A percentile compares a stretch with the other conserved stretches of the same genome.
These are phyloP conservation scores for Zopfochytrium polystomum DNA, from an alignment of 371 early-diverging fungal species.

Conservation along the genomic window DNA sequence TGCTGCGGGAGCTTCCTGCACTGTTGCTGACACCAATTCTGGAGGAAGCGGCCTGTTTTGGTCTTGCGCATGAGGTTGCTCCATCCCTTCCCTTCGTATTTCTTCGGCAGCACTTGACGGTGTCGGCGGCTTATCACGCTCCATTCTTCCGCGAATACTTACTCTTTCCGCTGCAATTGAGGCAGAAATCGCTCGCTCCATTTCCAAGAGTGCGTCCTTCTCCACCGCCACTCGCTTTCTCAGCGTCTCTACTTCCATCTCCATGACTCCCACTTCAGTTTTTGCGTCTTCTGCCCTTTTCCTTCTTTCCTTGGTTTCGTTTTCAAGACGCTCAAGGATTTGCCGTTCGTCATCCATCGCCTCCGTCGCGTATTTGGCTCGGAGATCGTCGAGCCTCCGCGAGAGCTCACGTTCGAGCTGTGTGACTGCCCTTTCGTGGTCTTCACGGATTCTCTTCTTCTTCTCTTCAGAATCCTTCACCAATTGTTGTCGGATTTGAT, in stretches of 20 bases:
- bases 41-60: no score
- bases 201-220: constrained; percentile 16
- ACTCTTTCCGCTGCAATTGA: constrained; percentile 6
- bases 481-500: neutral
- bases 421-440: constrained; percentile 3
- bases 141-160: neutral
- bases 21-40: no score
- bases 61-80: no score
- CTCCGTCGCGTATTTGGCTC: constrained; percentile 4
- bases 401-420: constrained; percentile 20
- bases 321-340: constrained; percentile 15
- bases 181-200: constrained; percentile 11
- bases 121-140: no score
- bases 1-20: no score
- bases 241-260: constrained; percentile 19
- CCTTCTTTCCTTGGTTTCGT: constrained; percentile 11
- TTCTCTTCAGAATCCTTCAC: constrained; percentile 11
- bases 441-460: constrained; percentile 11
- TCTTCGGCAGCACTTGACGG: no score
- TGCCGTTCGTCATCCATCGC: constrained; percentile 15
- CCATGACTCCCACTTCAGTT: constrained; percentile 15
- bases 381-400: constrained; percentile 14
- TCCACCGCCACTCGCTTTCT: constrained; percentile 15
- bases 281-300: constrained; percentile 18
- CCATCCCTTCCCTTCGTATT: no score